Conservation (phyloP, 306 rosid species). For the Sesbania bispinosa region DNA sequence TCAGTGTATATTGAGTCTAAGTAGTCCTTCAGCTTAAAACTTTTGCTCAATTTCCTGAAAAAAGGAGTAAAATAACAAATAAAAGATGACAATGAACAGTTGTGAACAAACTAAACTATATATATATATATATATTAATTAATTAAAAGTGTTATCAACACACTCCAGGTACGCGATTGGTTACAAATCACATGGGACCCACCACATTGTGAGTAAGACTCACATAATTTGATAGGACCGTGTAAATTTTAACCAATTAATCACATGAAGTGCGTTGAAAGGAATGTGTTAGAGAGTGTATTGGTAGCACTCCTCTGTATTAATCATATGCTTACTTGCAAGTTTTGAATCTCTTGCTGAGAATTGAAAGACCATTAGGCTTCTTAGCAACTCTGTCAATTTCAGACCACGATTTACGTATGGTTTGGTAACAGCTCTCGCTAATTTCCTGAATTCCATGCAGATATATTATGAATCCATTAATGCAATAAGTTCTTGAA, state of each 20-base stretch:
- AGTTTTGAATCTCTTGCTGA: conserved; percentile 44
- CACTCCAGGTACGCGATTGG: too few relatives aligned
- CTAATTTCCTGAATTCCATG: conserved; percentile 44
- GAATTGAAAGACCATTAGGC: conserved; percentile 41
- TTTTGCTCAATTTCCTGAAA: conserved; percentile 11
- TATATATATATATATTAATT: too few relatives aligned
- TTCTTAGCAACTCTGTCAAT: conserved; percentile 43
- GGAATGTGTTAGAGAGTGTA: too few relatives aligned
- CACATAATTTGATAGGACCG: too few relatives aligned
- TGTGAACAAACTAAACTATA: neutral
- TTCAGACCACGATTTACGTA: conserved; percentile 54
- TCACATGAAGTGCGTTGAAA: too few relatives aligned
- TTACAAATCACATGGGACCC: too few relatives aligned
- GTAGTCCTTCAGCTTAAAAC: conserved; percentile 32
- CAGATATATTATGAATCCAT: neutral
- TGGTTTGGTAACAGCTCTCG: conserved; percentile 46
- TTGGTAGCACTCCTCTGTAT: too few relatives aligned
- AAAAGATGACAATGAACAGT: too few relatives aligned
- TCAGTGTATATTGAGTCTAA: neutral
- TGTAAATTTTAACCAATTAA: too few relatives aligned
- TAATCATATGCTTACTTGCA: conserved; percentile 48
- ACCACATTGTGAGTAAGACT: too few relatives aligned
- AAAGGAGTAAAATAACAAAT: too few relatives aligned
- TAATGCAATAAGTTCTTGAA: neutral
- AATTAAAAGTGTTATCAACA: too few relatives aligned